Percentiles rank a stretch among this genome's conserved stretches.
These are phyloP conservation scores for Fusarium sp. DNA, from an alignment of 2,329 filamentous ascomycete genomes.

Conservation along the genomic window DNA sequence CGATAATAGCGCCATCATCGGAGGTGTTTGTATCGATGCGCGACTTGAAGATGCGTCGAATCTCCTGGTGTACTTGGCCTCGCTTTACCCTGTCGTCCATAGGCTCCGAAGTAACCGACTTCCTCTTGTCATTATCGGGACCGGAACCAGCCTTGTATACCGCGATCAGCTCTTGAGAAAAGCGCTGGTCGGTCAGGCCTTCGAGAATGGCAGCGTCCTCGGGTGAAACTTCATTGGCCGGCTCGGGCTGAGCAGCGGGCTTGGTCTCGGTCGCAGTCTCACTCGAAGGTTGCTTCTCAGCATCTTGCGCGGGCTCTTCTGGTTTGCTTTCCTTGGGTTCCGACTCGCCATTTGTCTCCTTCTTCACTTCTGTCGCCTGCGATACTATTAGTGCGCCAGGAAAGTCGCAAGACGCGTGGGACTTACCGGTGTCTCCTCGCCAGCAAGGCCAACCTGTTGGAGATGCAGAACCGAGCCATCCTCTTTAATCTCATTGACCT, in stretches of 20 bases:
- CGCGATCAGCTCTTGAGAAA: conserved; percentile 55
- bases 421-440: conserved; percentile 34
- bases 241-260: conserved; percentile 35
- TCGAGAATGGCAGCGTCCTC: conserved; percentile 54
- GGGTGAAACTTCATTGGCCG: conserved; percentile 46
- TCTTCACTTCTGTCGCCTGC: conserved; percentile 30
- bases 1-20: conserved; percentile 69
- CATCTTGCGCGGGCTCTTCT: conserved; percentile 25
- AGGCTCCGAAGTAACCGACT: conserved; percentile 54
- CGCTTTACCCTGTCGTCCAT: conserved; percentile 60
- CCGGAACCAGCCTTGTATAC: conserved; percentile 55
- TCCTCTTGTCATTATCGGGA: conserved; percentile 45
- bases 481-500: conserved; percentile 88
- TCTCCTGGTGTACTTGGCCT: conserved; percentile 65
- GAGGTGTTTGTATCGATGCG: conserved; percentile 80
- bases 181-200: conserved; percentile 54
- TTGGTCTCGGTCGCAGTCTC: conserved; percentile 34
- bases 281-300: conserved; percentile 31
- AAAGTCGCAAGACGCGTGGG: not conserved
- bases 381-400: conserved; percentile 20
- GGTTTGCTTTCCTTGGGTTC: conserved; percentile 24
- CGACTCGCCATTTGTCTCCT: conserved; percentile 24
- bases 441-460: conserved; percentile 55
- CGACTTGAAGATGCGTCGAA: conserved; percentile 84
- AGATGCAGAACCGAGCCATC: conserved; percentile 83